Evolutionary conservation across 1,139 yeast species (phyloP), one percentile per base, ranked within the genome.

Genomic region (Taiozyma sp.): DNA sequence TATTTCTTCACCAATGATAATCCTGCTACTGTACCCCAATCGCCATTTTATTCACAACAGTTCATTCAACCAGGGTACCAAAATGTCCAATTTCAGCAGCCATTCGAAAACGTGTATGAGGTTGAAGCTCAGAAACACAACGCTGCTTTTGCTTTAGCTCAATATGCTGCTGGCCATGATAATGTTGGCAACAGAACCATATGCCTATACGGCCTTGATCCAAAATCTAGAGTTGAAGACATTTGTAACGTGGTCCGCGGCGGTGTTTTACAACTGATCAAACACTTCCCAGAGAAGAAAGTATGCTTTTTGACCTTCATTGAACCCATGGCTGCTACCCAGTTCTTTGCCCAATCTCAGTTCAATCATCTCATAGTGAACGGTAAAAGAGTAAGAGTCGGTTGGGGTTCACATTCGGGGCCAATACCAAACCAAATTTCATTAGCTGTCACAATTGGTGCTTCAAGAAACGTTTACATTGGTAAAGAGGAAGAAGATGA

Each of bases 331-430:
- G 87, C 92, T 10, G 93, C 95, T 8, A 90, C 90, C 2, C 92
- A 86, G 64, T 87, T 87, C 67, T 86, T 81, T 68, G 92, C 93
- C 27, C 84, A 84, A 81, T 80, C 89, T 51, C 84, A 84, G 62
- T 75, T 85, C 55, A 87, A 86, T 63, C 91, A 91, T 9, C 75
- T 87, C 52, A 81, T 87, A n/a, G 77, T 87, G 51, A 90, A 85
- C 64, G 85, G 85, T 59, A 74, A 88, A 61, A 80, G 87, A 65
- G 76, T 86, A 54, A 86, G 84, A 67, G 84, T 87, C 57, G 95
- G 95, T 8, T 87, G 96, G 96, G 96, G 95, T 49, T 84, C 84
- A 63, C 91, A 86, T 65, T 79, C 88, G 4, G 95, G 95, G 5
- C 84, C 89, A 0, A 70, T 87, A 58, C 84, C 90, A 14, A 85